Base-by-base conservation (phyloP, 2,329 filamentous ascomycete species). In the Trichoderma sp. region DNA sequence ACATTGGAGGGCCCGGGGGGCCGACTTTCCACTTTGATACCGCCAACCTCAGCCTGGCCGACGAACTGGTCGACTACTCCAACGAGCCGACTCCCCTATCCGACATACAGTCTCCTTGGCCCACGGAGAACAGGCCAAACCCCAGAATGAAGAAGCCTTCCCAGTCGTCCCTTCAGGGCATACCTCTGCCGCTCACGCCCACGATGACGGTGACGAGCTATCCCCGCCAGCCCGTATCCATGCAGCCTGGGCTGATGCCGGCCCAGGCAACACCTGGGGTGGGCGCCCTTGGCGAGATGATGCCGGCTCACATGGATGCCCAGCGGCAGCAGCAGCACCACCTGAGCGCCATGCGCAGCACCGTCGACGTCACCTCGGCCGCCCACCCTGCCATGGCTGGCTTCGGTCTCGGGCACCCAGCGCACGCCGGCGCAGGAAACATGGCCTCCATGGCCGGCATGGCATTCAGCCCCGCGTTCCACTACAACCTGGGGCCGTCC, bases 21-120 rank as follows among this genome's bases (percentile, higher is more conserved):
- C 82, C 87, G 64, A 80, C 83, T 0, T 85, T 82, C 68, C 80
- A 77, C 5, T 91, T 95, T 63, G 91, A 95, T 71, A 86, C 90
- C 1, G 88, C 90, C 1, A 90, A 93, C 72, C 81, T 94, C 44
- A 89, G 85, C 17, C 85, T 95, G 62, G 78, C 85, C 1, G 90
- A 94, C 70, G 83, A 90, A 1, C 76, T 83, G 7, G 77, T 88
- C 15, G 88, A 91, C 67, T 83, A 84, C 50, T 77, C 83, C 2
- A 80, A 84, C 15, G 86, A 90, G 70, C 79, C 82, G 61, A 86
- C 83, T 63, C 76, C 78, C 0, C 79, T 78, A 0, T 79, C 82
- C 58, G 83, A 82, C 61, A 70, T 84, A 0, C 83, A 84, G 62
- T 78, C 79, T 1, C 77, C 78, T 1, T 79, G 78, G 58, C 70